Evolutionary conservation across 1,284 basidiomycete species (phyloP).

Genomic region (Malassezia obtusa): DNA sequence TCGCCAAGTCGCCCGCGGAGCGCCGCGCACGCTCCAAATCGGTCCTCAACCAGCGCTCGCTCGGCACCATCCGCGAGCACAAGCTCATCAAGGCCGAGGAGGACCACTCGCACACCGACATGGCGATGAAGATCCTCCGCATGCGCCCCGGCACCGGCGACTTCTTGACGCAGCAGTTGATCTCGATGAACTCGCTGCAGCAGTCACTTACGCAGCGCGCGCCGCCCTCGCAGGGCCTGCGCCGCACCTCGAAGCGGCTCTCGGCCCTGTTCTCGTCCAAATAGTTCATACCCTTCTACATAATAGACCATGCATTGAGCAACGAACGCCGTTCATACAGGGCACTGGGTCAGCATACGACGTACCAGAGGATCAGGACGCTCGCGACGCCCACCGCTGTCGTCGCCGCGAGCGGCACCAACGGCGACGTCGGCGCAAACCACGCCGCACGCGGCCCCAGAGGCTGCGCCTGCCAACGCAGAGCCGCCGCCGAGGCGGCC

Average conservation of each 20-base stretch:
- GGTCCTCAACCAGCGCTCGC: slow-evolving; percentile 64
- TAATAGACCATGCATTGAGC: background rate
- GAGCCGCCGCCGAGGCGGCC: background rate
- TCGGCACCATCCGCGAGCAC: slow-evolving; percentile 88
- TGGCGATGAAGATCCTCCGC: slow-evolving; percentile 38
- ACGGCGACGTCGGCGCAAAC: background rate
- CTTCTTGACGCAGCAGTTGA: slow-evolving; percentile 36
- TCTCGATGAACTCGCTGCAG: slow-evolving; percentile 29
- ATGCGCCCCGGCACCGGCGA: slow-evolving; percentile 39
- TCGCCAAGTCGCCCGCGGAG: slow-evolving; percentile 21
- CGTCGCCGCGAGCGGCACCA: background rate
- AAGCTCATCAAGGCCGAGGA: slow-evolving; percentile 78
- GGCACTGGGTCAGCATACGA: background rate
- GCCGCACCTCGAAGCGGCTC: slow-evolving; percentile 1
- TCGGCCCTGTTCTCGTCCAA: background rate
- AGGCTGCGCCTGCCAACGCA: background rate
- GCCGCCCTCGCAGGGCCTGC: background rate
- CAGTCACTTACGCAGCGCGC: background rate
- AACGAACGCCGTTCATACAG: background rate
- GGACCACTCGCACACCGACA: slow-evolving; percentile 25
- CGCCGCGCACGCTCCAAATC: slow-evolving; percentile 59
- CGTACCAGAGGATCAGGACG: background rate
- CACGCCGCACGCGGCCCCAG: background rate
- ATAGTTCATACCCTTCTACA: background rate
- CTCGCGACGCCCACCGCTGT: background rate